These are phyloP conservation scores for Hyaloscypha variabilis DNA, from an alignment of 495 filamentous ascomycete species.

Conservation along the genomic window DNA sequence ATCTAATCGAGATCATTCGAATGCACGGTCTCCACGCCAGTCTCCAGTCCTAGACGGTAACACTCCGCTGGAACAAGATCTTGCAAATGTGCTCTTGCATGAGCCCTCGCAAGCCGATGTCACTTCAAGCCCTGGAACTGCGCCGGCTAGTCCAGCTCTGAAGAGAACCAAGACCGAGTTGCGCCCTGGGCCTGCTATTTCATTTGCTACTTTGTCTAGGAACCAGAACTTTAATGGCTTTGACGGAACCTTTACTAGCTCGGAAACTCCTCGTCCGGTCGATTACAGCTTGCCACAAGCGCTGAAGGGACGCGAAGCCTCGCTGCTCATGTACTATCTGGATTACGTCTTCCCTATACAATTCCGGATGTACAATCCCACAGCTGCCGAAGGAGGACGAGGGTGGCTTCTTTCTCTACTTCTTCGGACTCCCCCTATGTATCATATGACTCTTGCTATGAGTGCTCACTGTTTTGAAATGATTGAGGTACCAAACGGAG, in stretches of 20 bases:
- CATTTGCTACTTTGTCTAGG: too few species aligned
- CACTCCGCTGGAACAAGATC: too few species aligned
- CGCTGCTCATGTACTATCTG: conserved; percentile 23
- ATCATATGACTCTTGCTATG: conserved; percentile 23
- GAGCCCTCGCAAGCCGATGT: too few species aligned
- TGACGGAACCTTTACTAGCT: neutral
- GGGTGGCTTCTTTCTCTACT: conserved; percentile 25
- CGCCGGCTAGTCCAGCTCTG: neutral
- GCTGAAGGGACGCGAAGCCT: neutral
- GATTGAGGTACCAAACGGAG: too few species aligned
- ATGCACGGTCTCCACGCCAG: neutral
- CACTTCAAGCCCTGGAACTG: neutral
- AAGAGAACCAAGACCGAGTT: neutral
- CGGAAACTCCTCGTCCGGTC: neutral
- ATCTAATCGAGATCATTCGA: neutral
- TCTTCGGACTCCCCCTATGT: conserved; percentile 23
- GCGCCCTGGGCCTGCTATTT: neutral
- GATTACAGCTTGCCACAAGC: neutral
- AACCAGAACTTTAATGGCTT: neutral
- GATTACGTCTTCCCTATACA: conserved; percentile 25
- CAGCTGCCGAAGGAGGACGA: conserved; percentile 10
- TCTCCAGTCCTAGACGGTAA: neutral
- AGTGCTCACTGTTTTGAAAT: too few species aligned
- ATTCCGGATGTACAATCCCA: conserved; percentile 18
- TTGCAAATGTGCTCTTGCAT: too few species aligned